These are phyloP conservation scores for Conringia planisiliqua DNA, from an alignment of 345 rosid genomes.

Conservation along the genomic window DNA sequence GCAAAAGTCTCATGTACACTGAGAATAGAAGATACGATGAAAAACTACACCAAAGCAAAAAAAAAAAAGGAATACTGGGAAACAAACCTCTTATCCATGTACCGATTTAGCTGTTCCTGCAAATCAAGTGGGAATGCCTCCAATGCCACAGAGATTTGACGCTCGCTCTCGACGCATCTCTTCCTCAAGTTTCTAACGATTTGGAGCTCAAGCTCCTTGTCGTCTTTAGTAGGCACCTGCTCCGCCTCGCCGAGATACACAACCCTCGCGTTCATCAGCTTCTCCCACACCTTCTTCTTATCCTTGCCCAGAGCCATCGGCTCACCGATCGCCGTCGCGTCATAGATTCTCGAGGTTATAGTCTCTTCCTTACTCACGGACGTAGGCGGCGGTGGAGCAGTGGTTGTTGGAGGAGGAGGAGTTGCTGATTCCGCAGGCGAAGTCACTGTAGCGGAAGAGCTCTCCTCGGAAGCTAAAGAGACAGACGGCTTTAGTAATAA, in stretches of 20 bases:
- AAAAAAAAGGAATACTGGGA: background rate
- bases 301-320: constrained; percentile 87
- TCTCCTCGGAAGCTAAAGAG: constrained; percentile 23
- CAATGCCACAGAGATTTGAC: constrained; percentile 59
- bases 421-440: background rate
- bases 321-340: constrained; percentile 88
- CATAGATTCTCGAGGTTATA: constrained; percentile 64
- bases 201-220: constrained; percentile 73
- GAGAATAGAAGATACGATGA: background rate
- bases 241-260: constrained; percentile 91
- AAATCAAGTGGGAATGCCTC: constrained; percentile 80
- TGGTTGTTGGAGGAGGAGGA: constrained; percentile 20
- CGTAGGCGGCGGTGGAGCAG: constrained; percentile 16
- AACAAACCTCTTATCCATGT: constrained; percentile 57
- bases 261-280: constrained; percentile 71
- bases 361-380: constrained; percentile 27
- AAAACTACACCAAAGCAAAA: background rate
- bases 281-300: constrained; percentile 84
- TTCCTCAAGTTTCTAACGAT: constrained; percentile 57
- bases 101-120: constrained; percentile 69
- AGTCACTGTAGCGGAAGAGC: background rate
- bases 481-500: constrained; percentile 14
- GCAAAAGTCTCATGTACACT: background rate
- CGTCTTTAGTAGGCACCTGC: constrained; percentile 84
- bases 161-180: constrained; percentile 61